Percentiles rank a stretch among this genome's conserved stretches.
phyloP scores from a whole-genome alignment of 2,329 filamentous ascomycete species.

The Tolypocladium tundrense region DNA sequence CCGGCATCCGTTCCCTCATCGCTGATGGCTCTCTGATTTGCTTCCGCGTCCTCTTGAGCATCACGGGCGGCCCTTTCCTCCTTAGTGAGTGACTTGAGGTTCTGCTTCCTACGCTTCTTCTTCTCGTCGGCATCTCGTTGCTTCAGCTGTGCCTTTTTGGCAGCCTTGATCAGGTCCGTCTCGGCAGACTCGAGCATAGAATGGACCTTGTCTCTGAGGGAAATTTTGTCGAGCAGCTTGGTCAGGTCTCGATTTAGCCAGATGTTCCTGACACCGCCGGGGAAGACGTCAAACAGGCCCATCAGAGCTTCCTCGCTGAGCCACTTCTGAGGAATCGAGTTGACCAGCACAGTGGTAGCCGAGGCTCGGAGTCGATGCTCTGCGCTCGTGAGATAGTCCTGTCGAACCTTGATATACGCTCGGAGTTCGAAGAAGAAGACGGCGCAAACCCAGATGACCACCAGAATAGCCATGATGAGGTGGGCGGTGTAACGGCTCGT shows the following conservation, averaged over 20 bases:
- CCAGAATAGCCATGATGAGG: constrained; percentile 63
- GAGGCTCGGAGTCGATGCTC: constrained; percentile 90
- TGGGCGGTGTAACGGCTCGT: constrained; percentile 74
- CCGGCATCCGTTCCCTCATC: constrained; percentile 40
- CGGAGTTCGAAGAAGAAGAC: constrained; percentile 80
- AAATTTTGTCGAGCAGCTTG: constrained; percentile 73
- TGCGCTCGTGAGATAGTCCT: constrained; percentile 88
- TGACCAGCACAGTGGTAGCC: constrained; percentile 90
- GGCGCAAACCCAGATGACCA: constrained; percentile 75
- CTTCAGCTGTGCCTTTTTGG: constrained; percentile 71
- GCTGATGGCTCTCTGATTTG: constrained; percentile 38
- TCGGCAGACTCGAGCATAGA: constrained; percentile 67
- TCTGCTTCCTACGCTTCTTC: constrained; percentile 43
- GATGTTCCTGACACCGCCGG: constrained; percentile 86
- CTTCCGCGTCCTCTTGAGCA: constrained; percentile 38
- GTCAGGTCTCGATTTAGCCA: constrained; percentile 93
- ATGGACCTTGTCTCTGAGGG: constrained; percentile 62
- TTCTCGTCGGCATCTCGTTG: constrained; percentile 54
- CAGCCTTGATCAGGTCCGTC: constrained; percentile 70
- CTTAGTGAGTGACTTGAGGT: constrained; percentile 39
- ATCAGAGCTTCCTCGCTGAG: constrained; percentile 70
- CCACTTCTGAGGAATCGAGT: constrained; percentile 85
- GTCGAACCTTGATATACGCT: constrained; percentile 84
- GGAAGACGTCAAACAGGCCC: constrained; percentile 89
- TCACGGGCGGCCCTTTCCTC: constrained; percentile 36